phyloP scores from a whole-genome alignment of 148 eudicot genomes.

The Pouteria glomerata region DNA sequence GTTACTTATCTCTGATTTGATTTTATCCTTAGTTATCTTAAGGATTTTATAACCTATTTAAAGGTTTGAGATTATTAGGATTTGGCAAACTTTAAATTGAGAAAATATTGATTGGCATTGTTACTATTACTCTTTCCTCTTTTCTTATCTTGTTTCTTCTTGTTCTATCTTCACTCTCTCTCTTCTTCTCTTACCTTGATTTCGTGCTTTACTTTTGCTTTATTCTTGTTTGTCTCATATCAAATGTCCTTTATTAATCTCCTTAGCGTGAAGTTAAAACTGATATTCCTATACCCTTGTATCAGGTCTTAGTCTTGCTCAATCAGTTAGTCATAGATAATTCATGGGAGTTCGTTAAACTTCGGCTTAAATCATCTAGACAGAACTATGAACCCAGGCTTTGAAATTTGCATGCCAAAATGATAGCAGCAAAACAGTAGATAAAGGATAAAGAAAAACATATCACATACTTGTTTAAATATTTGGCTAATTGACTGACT shows the following conservation, averaged over 20 bases:
- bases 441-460: not conserved
- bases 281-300: not conserved
- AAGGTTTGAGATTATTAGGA: too few species aligned
- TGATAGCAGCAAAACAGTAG: not conserved
- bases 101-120: too few species aligned
- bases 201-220: too few species aligned
- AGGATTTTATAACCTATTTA: too few species aligned
- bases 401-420: slow-evolving; percentile 6
- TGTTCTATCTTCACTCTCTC: too few species aligned
- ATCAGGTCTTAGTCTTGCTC: not conserved
- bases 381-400: not conserved
- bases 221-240: too few species aligned
- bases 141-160: too few species aligned
- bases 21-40: too few species aligned
- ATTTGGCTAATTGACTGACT: not conserved
- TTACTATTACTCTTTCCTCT: too few species aligned
- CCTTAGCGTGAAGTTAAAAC: slow-evolving; percentile 1
- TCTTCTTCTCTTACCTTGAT: too few species aligned
- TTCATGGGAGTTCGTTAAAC: not conserved
- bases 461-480: not conserved
- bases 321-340: not conserved
- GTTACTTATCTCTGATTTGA: too few species aligned
- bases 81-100: too few species aligned
- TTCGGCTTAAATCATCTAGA: not conserved
- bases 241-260: not conserved